Base-by-base conservation (phyloP, 2,329 filamentous ascomycete species). In the Penicillium sp. region DNA sequence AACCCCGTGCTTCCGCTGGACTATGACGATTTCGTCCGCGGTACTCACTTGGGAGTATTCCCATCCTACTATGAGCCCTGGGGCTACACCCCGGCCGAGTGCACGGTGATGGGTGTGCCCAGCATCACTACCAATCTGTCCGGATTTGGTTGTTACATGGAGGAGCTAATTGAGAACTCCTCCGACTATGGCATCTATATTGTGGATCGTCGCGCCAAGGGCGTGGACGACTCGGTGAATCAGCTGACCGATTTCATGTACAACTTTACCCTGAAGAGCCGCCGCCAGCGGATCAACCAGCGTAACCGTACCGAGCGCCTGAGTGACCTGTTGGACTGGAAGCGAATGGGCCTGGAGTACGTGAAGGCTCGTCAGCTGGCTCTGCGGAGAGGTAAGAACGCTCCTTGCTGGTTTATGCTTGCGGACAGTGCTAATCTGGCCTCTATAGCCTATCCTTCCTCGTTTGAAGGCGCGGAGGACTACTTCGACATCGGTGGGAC, bases 161-260 rank as follows among this genome's bases (percentile, higher is more conserved):
- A 99, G 77, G 95, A 98, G 78, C 81, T 98, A 67, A 98, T 99
- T 66, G 94, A 98, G 79, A 98, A 98, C 78, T 96, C 94, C 41
- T 90, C 90, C 65, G 95, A 99, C 77, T 98, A 99, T 73, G 95
- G 95, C 66, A 98, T 99, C 78, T 98, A 98, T 82, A 98, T 99
- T 75, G 93, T 99, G 47, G 95, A 99, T 75, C 90, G 95, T 57
- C 88, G 95, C 50, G 90, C 87, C 80, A 98, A 98, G 85, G 94
- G 93, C 31, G 89, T 99, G 1, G 95, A 99, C 71, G 95, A 98
- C 76, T 96, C 92, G 9, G 93, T 98, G 73, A 97, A 98, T 78
- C 92, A 98, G 79, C 86, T 98, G 63, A 89, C 92, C 14, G 87
- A 90, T 22, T 90, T 86, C 81, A 98, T 99, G 94, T 95, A 88